phyloP scores from a whole-genome alignment of 495 filamentous ascomycete genomes.

The Tuber brumale region DNA sequence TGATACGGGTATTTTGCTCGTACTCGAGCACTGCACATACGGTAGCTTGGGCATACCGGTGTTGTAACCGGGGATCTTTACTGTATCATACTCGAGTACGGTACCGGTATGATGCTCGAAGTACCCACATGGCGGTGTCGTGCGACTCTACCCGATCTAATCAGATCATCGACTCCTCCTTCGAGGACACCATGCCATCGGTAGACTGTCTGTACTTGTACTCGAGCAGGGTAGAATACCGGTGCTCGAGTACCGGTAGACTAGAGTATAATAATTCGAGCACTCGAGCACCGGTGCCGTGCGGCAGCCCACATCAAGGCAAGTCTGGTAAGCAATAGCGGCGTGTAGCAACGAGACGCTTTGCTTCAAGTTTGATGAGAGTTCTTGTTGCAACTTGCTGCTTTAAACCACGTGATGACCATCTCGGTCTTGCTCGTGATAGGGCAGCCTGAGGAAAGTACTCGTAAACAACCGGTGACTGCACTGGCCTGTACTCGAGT shows the following conservation, averaged over 20 bases:
- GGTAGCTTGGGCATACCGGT: not conserved
- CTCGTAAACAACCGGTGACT: not conserved
- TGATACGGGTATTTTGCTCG: not conserved
- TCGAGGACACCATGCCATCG: not conserved
- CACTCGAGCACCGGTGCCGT: no score
- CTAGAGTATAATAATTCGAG: no score
- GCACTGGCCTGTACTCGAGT: not conserved
- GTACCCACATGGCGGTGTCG: not conserved
- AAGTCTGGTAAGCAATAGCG: not conserved
- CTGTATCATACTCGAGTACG: no score
- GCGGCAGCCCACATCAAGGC: not conserved
- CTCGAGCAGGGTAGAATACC: no score
- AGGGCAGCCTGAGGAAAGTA: not conserved
- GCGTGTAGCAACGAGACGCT: not conserved
- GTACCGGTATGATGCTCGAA: no score
- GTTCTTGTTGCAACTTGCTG: not conserved
- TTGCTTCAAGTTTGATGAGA: not conserved
- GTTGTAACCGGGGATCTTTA: no score
- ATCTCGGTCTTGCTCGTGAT: no score
- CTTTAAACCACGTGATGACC: not conserved
- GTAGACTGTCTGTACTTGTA: no score
- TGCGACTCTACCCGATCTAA: not conserved
- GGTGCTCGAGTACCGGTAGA: no score
- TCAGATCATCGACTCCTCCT: not conserved
- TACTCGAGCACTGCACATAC: not conserved